Percentiles rank a stretch among this genome's conserved stretches.
phyloP scores from a whole-genome alignment of 768 basidiomycete genomes.

The Pleurotus sapidus region DNA sequence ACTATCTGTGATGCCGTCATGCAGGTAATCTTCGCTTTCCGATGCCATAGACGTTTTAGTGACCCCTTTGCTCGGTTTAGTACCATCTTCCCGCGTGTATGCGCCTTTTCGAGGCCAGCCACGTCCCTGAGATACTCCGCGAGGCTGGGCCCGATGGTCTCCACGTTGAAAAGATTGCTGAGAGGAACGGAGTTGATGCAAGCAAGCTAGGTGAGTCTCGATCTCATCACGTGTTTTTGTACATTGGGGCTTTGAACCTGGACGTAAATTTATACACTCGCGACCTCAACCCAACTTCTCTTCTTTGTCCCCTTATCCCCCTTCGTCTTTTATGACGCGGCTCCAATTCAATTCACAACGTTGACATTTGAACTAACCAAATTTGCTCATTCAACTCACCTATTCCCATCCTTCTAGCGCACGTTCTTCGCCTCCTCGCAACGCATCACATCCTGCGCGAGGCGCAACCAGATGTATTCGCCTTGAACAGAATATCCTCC shows the following conservation, averaged over 20 bases:
- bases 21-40: conserved; percentile 38
- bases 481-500: conserved; percentile 67
- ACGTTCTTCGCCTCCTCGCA: conserved; percentile 71
- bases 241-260: neutral
- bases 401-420: conserved; percentile 38
- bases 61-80: conserved; percentile 28
- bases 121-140: conserved; percentile 67
- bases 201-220: conserved; percentile 47
- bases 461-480: conserved; percentile 66
- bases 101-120: conserved; percentile 69
- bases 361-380: conserved; percentile 2
- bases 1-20: conserved; percentile 72
- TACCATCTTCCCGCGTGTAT: conserved; percentile 76
- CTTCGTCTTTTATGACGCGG: neutral
- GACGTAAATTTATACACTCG: conserved; percentile 2
- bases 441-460: conserved; percentile 78
- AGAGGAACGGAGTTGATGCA: conserved; percentile 39
- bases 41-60: neutral
- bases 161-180: conserved; percentile 46
- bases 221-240: neutral
- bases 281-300: neutral
- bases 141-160: conserved; percentile 55
- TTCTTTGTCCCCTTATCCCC: neutral
- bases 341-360: neutral
- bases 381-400: neutral